Conservation (phyloP, 768 basidiomycete genomes). For the Scleroderma bovista region DNA sequence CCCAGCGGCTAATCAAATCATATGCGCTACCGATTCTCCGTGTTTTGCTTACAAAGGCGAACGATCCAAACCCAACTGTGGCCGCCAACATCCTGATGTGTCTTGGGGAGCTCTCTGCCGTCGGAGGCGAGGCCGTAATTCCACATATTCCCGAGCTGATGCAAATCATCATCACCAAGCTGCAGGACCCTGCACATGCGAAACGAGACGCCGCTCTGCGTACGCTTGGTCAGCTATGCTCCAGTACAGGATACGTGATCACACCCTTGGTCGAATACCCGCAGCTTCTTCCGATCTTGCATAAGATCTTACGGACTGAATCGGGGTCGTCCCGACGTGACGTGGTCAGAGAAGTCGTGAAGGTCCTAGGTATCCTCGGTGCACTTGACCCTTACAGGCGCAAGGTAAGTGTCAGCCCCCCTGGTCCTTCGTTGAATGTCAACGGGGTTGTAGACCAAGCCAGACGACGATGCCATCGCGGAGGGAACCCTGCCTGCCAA, state of each 20-base stretch:
- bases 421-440: not conserved
- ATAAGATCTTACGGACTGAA: constrained; percentile 82
- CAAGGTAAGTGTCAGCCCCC: constrained; percentile 53
- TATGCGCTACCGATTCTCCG: constrained; percentile 94
- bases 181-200: constrained; percentile 82
- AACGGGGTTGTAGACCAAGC: constrained; percentile 39
- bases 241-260: constrained; percentile 93
- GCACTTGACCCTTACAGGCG: constrained; percentile 94
- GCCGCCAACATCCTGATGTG: constrained; percentile 92
- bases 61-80: constrained; percentile 79
- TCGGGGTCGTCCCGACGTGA: constrained; percentile 71
- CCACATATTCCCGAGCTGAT: constrained; percentile 83
- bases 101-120: constrained; percentile 87
- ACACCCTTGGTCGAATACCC: constrained; percentile 88
- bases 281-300: constrained; percentile 79
- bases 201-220: constrained; percentile 94
- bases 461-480: constrained; percentile 56
- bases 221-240: constrained; percentile 92
- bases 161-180: constrained; percentile 80
- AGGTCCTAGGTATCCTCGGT: constrained; percentile 93
- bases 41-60: constrained; percentile 85
- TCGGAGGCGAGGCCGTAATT: constrained; percentile 88
- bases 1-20: constrained; percentile 90
- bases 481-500: constrained; percentile 58
- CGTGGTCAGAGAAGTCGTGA: constrained; percentile 89